Percentiles rank a stretch among this genome's conserved stretches.
Conservation (phyloP, 345 rosid genomes). For the Laguncularia racemosa region DNA sequence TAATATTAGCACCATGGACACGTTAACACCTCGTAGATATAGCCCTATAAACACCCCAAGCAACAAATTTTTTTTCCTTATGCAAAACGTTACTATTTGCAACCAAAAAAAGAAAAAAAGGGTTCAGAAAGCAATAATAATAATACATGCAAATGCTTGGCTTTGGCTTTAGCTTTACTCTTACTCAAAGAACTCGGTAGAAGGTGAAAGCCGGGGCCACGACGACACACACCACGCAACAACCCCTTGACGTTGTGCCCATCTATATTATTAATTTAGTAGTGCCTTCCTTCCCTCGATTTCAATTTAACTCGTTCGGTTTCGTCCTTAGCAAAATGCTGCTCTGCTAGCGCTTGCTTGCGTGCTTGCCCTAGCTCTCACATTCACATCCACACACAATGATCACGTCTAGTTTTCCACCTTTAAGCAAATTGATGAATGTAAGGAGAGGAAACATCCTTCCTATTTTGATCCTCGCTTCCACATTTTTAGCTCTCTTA, state of each 20-base stretch:
- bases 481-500: slow-evolving; percentile 50
- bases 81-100: too few species aligned
- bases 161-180: slow-evolving; percentile 79
- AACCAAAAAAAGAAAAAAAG: too few species aligned
- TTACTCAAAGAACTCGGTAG: slow-evolving; percentile 43
- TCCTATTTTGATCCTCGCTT: slow-evolving; percentile 33
- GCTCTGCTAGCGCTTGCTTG: too few species aligned
- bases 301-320: not conserved
- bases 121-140: too few species aligned
- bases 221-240: not conserved
- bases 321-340: not conserved
- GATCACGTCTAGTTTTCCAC: not conserved
- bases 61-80: too few species aligned
- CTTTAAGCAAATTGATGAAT: slow-evolving; percentile 3
- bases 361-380: not conserved
- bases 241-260: slow-evolving; percentile 16
- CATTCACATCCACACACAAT: too few species aligned
- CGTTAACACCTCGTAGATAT: too few species aligned
- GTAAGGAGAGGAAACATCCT: slow-evolving; percentile 55
- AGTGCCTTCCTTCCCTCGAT: slow-evolving; percentile 28
- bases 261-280: not conserved
- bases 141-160: slow-evolving; percentile 13
- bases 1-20: too few species aligned
- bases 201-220: too few species aligned
- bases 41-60: too few species aligned